Evolutionary conservation across 345 rosid genomes (phyloP).

Genomic region (Eucalyptus marginata): DNA sequence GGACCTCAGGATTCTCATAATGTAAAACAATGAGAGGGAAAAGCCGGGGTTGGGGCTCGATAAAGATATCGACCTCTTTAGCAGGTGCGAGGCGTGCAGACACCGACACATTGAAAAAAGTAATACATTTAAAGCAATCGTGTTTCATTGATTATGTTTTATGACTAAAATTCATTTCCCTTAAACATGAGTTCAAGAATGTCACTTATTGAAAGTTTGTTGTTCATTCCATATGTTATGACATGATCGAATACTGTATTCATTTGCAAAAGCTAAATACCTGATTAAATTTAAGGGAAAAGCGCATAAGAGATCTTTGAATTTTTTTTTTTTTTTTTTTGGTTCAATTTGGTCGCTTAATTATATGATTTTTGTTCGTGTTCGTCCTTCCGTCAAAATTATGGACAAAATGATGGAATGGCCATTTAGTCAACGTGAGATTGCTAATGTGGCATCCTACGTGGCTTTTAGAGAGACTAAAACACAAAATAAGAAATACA

Average conservation of each 20-base stretch:
- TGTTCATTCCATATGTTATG: background rate
- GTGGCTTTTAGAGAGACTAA: background rate
- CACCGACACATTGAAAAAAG: fast-evolving
- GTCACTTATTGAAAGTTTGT: background rate
- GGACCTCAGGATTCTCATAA: background rate
- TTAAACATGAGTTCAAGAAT: background rate
- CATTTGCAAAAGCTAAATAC: background rate
- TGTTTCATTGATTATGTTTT: background rate
- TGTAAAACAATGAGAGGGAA: background rate
- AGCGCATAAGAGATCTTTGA: background rate
- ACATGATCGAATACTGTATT: background rate
- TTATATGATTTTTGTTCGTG: background rate
- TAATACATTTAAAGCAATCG: background rate
- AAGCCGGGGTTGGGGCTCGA: background rate
- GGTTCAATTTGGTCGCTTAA: background rate
- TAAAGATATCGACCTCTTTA: background rate
- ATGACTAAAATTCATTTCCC: background rate
- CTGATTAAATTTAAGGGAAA: background rate
- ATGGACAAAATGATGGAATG: background rate
- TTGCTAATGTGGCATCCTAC: background rate
- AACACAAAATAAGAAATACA: background rate
- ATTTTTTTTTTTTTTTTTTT: too few species aligned
- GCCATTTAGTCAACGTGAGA: background rate
- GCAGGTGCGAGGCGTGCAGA: fast-evolving
- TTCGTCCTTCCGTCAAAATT: background rate